Evolutionary conservation across 179 eudicot genomes (phyloP).

Genomic region (Patellifolia procumbens): DNA sequence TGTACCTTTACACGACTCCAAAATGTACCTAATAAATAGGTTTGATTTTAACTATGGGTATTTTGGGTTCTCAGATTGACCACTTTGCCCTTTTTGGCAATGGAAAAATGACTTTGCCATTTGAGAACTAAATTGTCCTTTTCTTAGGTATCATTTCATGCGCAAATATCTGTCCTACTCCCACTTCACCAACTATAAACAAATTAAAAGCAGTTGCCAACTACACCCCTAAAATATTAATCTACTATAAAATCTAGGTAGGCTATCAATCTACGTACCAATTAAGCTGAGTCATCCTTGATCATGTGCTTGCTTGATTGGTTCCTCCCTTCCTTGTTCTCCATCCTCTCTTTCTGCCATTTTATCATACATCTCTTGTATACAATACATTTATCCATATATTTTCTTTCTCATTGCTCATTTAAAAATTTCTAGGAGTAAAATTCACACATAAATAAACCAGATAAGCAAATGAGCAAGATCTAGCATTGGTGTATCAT

Average conservation of each 20-base stretch:
- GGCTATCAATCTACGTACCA: not conserved
- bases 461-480: no score
- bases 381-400: no score
- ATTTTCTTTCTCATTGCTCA: no score
- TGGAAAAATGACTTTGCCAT: slow-evolving; percentile 8
- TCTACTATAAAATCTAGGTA: not conserved
- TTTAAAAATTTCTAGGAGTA: no score
- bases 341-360: no score
- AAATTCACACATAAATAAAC: no score
- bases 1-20: no score
- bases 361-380: no score
- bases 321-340: not conserved
- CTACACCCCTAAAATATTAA: not conserved
- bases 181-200: slow-evolving; percentile 4
- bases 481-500: no score
- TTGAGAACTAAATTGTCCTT: not conserved
- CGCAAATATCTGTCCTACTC: slow-evolving; percentile 15
- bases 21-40: no score
- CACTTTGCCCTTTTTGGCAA: slow-evolving; percentile 7
- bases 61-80: not conserved
- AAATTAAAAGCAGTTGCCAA: not conserved
- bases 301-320: not conserved
- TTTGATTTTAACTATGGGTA: not conserved
- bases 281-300: slow-evolving; percentile 4
- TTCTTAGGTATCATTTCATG: not conserved